These are phyloP conservation scores for Pneumocystis wakefieldiae DNA, from an alignment of 1,139 yeast genomes.

Conservation along the genomic window DNA sequence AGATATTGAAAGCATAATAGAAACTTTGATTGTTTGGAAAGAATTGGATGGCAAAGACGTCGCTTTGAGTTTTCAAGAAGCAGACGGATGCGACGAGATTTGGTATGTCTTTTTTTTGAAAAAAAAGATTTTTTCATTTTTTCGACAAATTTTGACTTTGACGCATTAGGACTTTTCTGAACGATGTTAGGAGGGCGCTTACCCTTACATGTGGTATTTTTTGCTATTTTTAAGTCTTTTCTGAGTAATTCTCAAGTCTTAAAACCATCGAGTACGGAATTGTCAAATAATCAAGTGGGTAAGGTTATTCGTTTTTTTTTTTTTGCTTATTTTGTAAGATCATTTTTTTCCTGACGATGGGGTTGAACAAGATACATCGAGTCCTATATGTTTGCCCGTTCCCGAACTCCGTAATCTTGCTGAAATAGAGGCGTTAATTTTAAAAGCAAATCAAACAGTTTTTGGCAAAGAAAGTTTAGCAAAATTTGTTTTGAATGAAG, in stretches of 20 bases:
- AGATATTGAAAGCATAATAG: slow-evolving; percentile 21
- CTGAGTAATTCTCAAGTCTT: neutral
- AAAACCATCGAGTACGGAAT: neutral
- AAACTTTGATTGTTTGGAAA: slow-evolving; percentile 88
- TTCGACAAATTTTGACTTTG: neutral
- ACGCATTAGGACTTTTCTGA: slow-evolving; percentile 4
- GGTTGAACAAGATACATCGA: slow-evolving; percentile 2
- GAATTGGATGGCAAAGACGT: slow-evolving; percentile 63
- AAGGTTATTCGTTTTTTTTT: neutral
- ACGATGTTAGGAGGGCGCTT: slow-evolving; percentile 10
- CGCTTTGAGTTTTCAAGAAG: slow-evolving; percentile 84
- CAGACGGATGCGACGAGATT: slow-evolving; percentile 70
- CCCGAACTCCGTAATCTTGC: slow-evolving; percentile 9
- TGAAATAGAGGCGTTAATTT: slow-evolving; percentile 29
- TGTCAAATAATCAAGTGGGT: neutral
- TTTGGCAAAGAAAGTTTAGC: slow-evolving; percentile 41
- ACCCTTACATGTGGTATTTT: neutral
- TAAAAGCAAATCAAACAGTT: slow-evolving; percentile 43
- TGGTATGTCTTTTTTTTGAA: slow-evolving; percentile 26
- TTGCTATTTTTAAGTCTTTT: neutral
- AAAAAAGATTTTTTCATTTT: neutral
- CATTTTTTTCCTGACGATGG: slow-evolving; percentile 9
- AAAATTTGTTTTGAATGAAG: slow-evolving; percentile 34
- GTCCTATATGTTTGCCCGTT: slow-evolving; percentile 10
- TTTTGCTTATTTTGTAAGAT: neutral